Evolutionary conservation across 495 filamentous ascomycete genomes (phyloP).

Genomic region (Coniosporium apollinis): DNA sequence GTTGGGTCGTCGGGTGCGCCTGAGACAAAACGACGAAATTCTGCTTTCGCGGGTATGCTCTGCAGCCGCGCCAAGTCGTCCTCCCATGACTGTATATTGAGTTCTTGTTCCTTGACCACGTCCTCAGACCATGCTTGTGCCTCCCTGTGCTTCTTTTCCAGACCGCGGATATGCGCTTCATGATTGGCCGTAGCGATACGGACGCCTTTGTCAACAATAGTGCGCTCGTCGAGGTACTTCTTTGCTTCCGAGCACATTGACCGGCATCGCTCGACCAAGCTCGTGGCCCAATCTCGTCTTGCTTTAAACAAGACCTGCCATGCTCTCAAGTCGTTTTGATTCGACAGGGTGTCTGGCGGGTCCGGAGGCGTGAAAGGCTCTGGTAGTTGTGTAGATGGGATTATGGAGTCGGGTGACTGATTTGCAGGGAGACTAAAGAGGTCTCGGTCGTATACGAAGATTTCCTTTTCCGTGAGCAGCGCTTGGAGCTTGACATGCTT

Average conservation of each 20-base stretch:
- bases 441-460: slow-evolving; percentile 72
- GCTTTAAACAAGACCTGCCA: slow-evolving; percentile 70
- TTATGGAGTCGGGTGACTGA: slow-evolving; percentile 23
- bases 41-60: slow-evolving; percentile 41
- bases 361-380: slow-evolving; percentile 37
- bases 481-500: slow-evolving; percentile 63
- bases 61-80: slow-evolving; percentile 43
- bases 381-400: slow-evolving; percentile 33
- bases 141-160: slow-evolving; percentile 59
- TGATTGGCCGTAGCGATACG: slow-evolving; percentile 70
- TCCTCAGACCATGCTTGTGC: slow-evolving; percentile 56
- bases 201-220: slow-evolving; percentile 53
- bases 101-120: slow-evolving; percentile 51
- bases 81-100: slow-evolving; percentile 50
- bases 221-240: slow-evolving; percentile 44
- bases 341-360: slow-evolving; percentile 56
- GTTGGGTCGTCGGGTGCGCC: no score
- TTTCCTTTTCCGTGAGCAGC: slow-evolving; percentile 63
- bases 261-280: slow-evolving; percentile 45
- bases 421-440: slow-evolving; percentile 37
- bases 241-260: slow-evolving; percentile 37
- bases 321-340: slow-evolving; percentile 55
- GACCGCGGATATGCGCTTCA: slow-evolving; percentile 52
- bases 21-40: slow-evolving; percentile 37
- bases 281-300: slow-evolving; percentile 56